Evolutionary conservation across 768 basidiomycete genomes (phyloP).

Genomic region (Cystofilobasidium capitatum): DNA sequence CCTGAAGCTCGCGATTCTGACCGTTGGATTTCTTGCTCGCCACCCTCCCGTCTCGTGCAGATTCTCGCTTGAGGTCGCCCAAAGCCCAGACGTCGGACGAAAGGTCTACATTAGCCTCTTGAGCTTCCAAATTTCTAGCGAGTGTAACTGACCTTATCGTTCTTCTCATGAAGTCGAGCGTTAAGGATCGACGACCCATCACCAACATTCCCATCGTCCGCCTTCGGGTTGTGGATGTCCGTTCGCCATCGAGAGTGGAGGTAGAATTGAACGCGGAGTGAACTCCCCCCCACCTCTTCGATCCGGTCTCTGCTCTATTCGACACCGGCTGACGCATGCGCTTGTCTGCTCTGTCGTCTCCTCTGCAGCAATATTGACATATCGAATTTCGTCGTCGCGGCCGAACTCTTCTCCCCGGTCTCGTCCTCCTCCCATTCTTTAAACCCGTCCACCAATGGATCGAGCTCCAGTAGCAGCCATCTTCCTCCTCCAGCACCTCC

Average conservation of each 20-base stretch:
- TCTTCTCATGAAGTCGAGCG: slow-evolving; percentile 8
- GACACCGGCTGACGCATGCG: not conserved
- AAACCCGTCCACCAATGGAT: not conserved
- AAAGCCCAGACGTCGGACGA: slow-evolving; percentile 14
- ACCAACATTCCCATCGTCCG: slow-evolving; percentile 24
- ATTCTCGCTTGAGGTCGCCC: slow-evolving; percentile 18
- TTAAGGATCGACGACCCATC: slow-evolving; percentile 23
- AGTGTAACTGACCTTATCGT: not conserved
- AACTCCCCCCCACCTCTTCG: not conserved
- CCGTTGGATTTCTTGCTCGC: not conserved
- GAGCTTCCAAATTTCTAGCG: no score
- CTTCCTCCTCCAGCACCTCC: not conserved
- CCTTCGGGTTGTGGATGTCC: slow-evolving; percentile 1
- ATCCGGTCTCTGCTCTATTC: not conserved
- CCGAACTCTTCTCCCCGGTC: slow-evolving; percentile 8
- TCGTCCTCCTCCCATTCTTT: not conserved
- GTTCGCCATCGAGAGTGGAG: not conserved
- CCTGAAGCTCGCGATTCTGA: no score
- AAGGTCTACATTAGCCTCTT: no score
- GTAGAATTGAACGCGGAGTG: slow-evolving; percentile 4
- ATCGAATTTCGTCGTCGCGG: not conserved
- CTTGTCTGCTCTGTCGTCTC: not conserved
- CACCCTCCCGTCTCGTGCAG: not conserved
- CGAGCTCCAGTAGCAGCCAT: not conserved
- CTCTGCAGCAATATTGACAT: not conserved